Evolutionary conservation across 2,329 filamentous ascomycete genomes (phyloP), one percentile per base, ranked within the genome.

Genomic region (Rhynchosporium graminicola): DNA sequence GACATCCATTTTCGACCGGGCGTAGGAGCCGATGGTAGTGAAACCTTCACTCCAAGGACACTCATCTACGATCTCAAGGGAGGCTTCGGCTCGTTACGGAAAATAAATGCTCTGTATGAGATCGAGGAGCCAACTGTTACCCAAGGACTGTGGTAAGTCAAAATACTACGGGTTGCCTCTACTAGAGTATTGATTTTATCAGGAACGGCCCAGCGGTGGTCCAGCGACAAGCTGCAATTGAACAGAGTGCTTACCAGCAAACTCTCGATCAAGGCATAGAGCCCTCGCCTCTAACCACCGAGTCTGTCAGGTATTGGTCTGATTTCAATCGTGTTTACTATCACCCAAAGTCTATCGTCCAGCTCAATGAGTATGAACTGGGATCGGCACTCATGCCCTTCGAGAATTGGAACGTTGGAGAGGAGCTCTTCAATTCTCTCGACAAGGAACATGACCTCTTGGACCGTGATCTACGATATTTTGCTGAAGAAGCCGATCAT

Each of bases 21-120:
- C 2, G 75, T 96, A 63, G 92, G 89, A 26, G 86, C 87, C 0
- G 91, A 96, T 77, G 92, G 93, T 20, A 82, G 86, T 6, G 95
- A 99, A 69, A 99, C 95, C 0, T 99, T 90, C 74, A 94, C 93
- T 52, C 95, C 95, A 3, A 85, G 95, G 67, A 92, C 93, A 0
- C 80, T 99, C 63, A 90, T 99, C 63, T 99, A 99, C 75, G 95
- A 99, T 73, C 81, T 98, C 40, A 98, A 98, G 75, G 91, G 92
- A 36, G 91, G 90, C 0, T 98, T 98, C 77, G 95, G 95, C 5
- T 90, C 92, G 6, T 78, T 99, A 69, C 85, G 87, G 69, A 92
- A 93, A 77, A 88, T 93, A 67, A 97, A 97, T 76, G 88, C 92
- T 2, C 80, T 99, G 2, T 98, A 98, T 56, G 73, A 78, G 62